phyloP scores from a whole-genome alignment of 179 eudicot genomes.

The Corrigiola litoralis region DNA sequence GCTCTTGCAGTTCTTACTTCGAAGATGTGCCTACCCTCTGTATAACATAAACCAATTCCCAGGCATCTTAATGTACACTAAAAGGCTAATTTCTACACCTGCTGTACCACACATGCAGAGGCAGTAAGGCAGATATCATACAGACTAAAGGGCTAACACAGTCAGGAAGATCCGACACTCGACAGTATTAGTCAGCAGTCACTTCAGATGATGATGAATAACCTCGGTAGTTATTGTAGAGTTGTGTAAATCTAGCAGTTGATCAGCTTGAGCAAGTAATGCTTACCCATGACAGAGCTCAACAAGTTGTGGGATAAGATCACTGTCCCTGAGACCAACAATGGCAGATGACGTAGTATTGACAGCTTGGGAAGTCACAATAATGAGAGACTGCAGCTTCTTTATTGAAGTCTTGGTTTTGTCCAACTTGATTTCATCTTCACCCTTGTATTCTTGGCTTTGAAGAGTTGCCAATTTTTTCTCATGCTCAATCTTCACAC shows the following conservation, averaged over 20 bases:
- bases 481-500: slow-evolving; percentile 89
- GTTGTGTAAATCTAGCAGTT: background rate
- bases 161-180: too few species aligned
- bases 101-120: too few species aligned
- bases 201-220: too few species aligned
- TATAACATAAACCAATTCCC: too few species aligned
- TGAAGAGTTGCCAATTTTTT: slow-evolving; percentile 78
- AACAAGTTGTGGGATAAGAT: slow-evolving; percentile 86
- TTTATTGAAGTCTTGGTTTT: slow-evolving; percentile 81
- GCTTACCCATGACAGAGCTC: slow-evolving; percentile 94
- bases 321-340: slow-evolving; percentile 65
- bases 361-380: slow-evolving; percentile 92
- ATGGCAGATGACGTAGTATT: slow-evolving; percentile 87
- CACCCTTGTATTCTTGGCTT: slow-evolving; percentile 80
- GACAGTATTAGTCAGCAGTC: too few species aligned
- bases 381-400: slow-evolving; percentile 74
- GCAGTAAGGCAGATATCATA: too few species aligned
- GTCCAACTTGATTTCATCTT: slow-evolving; percentile 74
- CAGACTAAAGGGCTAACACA: too few species aligned
- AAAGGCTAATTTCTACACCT: too few species aligned
- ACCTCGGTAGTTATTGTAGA: too few species aligned
- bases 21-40: too few species aligned
- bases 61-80: too few species aligned
- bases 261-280: background rate
- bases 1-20: too few species aligned